A percentile compares a stretch with the other conserved stretches of the same genome.
These are phyloP conservation scores for Penicillium riverlandense DNA, from an alignment of 495 filamentous ascomycete genomes.

Conservation along the genomic window DNA sequence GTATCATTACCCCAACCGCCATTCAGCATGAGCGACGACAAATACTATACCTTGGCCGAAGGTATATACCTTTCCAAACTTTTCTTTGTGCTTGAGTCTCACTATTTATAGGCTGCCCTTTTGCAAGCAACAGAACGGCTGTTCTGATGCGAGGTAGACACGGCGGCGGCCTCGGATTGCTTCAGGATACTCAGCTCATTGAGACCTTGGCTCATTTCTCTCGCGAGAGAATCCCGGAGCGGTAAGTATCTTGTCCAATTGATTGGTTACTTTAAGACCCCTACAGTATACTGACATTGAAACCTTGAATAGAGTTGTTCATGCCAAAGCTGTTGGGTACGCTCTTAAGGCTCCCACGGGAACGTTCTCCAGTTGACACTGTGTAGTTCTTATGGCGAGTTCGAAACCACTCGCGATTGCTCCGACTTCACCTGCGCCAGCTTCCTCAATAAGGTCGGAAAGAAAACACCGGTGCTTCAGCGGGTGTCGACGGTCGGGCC, in stretches of 20 bases:
- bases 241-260: too few species aligned
- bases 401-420: conserved; percentile 44
- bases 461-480: conserved; percentile 47
- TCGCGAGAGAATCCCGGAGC: conserved; percentile 29
- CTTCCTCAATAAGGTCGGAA: conserved; percentile 60
- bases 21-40: too few species aligned
- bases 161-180: conserved; percentile 22
- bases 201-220: conserved; percentile 43
- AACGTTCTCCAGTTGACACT: too few species aligned
- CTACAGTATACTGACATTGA: too few species aligned
- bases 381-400: too few species aligned
- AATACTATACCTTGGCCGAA: too few species aligned
- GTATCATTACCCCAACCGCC: too few species aligned
- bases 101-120: conserved; percentile 19
- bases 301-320: conserved; percentile 43
- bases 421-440: conserved; percentile 57
- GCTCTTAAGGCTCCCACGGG: too few species aligned
- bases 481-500: conserved; percentile 56
- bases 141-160: conserved; percentile 16
- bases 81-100: too few species aligned
- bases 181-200: conserved; percentile 25
- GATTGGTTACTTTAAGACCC: too few species aligned
- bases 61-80: too few species aligned
- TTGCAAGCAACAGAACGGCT: conserved; percentile 21
- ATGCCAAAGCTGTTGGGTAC: conserved; percentile 43